Evolutionary conservation across 2,329 filamentous ascomycete species (phyloP).

Genomic region (Fusarium sp.): DNA sequence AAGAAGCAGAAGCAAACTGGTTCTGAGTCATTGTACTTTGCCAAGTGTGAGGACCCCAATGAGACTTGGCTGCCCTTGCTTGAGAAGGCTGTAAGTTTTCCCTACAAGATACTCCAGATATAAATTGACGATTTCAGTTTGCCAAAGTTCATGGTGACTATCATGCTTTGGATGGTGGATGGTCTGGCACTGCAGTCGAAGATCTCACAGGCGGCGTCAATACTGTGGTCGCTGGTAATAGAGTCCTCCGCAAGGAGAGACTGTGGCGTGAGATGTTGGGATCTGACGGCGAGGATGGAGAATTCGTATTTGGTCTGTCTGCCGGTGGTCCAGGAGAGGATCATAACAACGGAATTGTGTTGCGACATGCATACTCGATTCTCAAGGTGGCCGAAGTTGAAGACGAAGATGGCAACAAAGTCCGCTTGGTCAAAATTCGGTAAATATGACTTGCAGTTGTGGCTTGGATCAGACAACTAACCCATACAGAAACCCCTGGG

Average conservation of each 20-base stretch:
- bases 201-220: constrained; percentile 65
- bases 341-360: constrained; percentile 51
- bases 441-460: constrained; percentile 35
- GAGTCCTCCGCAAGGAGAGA: constrained; percentile 70
- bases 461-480: background rate
- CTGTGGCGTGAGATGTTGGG: constrained; percentile 75
- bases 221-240: constrained; percentile 61
- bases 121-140: constrained; percentile 50
- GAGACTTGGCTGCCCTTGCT: constrained; percentile 79
- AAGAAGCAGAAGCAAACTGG: constrained; percentile 71
- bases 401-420: constrained; percentile 49
- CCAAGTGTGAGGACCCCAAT: constrained; percentile 71
- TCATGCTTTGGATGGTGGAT: constrained; percentile 71
- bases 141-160: constrained; percentile 82
- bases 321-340: constrained; percentile 41
- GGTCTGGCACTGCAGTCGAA: constrained; percentile 61
- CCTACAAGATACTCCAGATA: rapidly evolving
- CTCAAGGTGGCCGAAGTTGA: constrained; percentile 56
- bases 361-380: constrained; percentile 61
- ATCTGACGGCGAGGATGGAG: constrained; percentile 70
- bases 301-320: constrained; percentile 67
- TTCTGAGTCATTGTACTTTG: constrained; percentile 74
- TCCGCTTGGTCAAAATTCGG: constrained; percentile 55
- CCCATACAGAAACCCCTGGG: constrained; percentile 71
- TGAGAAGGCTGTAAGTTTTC: constrained; percentile 66